Evolutionary conservation across 306 rosid genomes (phyloP).

Genomic region (Potentilla sterilis): DNA sequence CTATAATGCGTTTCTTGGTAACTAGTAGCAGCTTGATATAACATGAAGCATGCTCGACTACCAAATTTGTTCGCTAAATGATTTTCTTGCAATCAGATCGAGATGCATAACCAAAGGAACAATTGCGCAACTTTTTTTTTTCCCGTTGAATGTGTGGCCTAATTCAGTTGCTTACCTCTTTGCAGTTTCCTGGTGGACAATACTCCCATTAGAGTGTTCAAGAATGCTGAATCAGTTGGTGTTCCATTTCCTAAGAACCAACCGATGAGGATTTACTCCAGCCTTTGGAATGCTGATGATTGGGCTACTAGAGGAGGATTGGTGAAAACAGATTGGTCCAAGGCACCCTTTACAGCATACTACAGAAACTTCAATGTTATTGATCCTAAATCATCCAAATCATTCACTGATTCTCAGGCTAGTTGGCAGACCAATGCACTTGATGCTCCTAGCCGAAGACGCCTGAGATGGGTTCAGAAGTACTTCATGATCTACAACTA

Average conservation of each 20-base stretch:
- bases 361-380: slow-evolving; percentile 67
- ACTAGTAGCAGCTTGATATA: neutral
- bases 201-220: slow-evolving; percentile 72
- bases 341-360: slow-evolving; percentile 80
- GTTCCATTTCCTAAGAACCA: slow-evolving; percentile 80
- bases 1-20: neutral
- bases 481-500: slow-evolving; percentile 88
- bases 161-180: neutral
- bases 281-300: slow-evolving; percentile 79
- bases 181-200: slow-evolving; percentile 75
- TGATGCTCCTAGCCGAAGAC: slow-evolving; percentile 63
- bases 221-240: slow-evolving; percentile 55
- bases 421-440: slow-evolving; percentile 50
- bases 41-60: neutral
- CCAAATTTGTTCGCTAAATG: neutral
- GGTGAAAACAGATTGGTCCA: slow-evolving; percentile 81
- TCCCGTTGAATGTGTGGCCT: neutral
- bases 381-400: slow-evolving; percentile 26
- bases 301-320: slow-evolving; percentile 91
- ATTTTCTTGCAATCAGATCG: neutral
- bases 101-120: neutral
- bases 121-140: neutral
- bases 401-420: slow-evolving; percentile 32
- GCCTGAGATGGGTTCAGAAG: slow-evolving; percentile 82
- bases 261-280: slow-evolving; percentile 67